Base-by-base conservation (phyloP, 2,329 filamentous ascomycete species). In the Malbranchea zuffiana region DNA sequence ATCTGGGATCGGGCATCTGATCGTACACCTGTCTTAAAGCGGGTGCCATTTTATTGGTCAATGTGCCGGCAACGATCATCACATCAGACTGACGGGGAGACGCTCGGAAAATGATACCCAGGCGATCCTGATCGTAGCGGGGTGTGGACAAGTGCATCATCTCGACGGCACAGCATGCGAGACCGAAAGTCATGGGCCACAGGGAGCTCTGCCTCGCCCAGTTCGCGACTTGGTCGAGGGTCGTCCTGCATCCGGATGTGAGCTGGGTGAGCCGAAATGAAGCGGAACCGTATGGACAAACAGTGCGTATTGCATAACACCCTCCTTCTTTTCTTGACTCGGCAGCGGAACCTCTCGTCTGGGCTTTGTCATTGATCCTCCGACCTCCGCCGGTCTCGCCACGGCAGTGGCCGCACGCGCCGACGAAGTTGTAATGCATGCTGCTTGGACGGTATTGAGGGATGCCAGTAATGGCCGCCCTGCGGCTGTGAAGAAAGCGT, bases 141-240 rank as follows among this genome's bases (percentile, higher is more conserved):
- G 84, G 85, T 36, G 83, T 86, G 28, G 85, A 92, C 31, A 88
- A 71, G 62, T 92, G 84, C 85, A 92, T 92, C 84, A 92, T 92
- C 60, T 92, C 84, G 56, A 92, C 68, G 63, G 83, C 84, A 65
- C 84, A 92, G 72, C 84, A 92, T 52, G 84, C 85, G 42, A 92
- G 80, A 46, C 82, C 84, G 61, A 92, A 92, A 31, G 83, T 90
- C 81, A 92, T 85, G 51, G 85, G 84, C 84, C 84, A 92, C 43
- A 92, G 69, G 13, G 84, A 92, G 47, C 80, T 79, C 63, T 92
- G 84, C 34, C 84, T 80, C 37, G 80, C 82, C 84, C 85, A 92
- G 66, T 90, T 92, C 61, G 82, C 69, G 50, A 92, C 74, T 57
- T 81, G 74, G 59, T 92, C 85, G 55, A 63, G 58, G 1, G 60